Evolutionary conservation across 2,329 filamentous ascomycete genomes (phyloP).

Genomic region (Endothia cerciana): DNA sequence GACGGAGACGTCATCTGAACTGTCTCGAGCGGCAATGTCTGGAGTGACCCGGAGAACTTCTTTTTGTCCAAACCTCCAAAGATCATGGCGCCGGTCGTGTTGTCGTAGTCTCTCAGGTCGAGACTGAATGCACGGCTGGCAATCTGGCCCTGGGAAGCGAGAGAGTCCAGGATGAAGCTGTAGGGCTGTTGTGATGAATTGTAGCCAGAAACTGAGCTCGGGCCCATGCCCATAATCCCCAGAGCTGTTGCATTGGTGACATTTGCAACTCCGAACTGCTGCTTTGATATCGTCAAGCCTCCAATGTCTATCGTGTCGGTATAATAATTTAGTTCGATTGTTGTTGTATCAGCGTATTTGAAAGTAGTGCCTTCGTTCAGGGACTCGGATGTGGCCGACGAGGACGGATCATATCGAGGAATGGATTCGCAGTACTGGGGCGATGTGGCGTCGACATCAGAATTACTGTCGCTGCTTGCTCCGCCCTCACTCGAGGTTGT

Average conservation of each 20-base stretch:
- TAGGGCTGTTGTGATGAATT: not conserved
- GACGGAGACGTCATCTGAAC: constrained; percentile 1
- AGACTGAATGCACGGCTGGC: constrained; percentile 22
- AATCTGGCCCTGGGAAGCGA: constrained; percentile 21
- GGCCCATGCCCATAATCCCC: constrained; percentile 17
- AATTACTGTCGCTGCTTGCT: not conserved
- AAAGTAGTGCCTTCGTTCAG: not conserved
- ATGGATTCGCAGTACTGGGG: constrained; percentile 11
- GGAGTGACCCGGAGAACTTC: constrained; percentile 24
- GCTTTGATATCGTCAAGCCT: constrained; percentile 6
- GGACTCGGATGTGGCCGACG: constrained; percentile 7
- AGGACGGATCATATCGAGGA: constrained; percentile 13
- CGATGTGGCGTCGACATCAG: not conserved
- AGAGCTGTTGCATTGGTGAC: not conserved
- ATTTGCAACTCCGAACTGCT: constrained; percentile 20
- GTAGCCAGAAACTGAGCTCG: not conserved
- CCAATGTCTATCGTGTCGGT: constrained; percentile 16
- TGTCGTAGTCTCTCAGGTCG: constrained; percentile 9
- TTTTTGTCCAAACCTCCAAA: constrained; percentile 24
- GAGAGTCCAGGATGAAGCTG: constrained; percentile 14
- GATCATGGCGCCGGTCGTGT: constrained; percentile 20
- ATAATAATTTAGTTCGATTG: not conserved
- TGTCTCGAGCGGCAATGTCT: constrained; percentile 26
- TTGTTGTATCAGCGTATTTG: not conserved
- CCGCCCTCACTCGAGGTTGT: not conserved